Evolutionary conservation across 257 asterid genomes (phyloP).

Genomic region (Solanum raphanifolium): DNA sequence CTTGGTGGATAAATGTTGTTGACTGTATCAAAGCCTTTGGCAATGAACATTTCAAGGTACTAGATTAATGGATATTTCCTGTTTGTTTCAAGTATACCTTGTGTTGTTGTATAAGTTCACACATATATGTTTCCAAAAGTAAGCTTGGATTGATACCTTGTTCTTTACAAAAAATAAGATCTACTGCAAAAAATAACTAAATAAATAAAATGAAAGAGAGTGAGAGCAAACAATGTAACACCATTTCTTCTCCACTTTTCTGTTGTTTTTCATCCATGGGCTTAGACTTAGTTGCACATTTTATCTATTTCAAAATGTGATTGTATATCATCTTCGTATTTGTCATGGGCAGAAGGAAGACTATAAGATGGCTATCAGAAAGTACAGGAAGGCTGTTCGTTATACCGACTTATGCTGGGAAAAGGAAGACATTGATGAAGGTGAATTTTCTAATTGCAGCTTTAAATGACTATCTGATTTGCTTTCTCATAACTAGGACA

Average conservation of each 20-base stretch:
- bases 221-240: not conserved
- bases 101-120: not conserved
- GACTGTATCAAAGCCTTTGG: conserved; percentile 22
- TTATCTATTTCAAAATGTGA: not conserved
- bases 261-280: not conserved
- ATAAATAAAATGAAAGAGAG: not conserved
- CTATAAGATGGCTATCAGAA: conserved; percentile 29
- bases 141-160: not conserved
- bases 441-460: conserved; percentile 1
- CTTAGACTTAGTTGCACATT: not conserved
- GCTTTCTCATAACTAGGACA: not conserved
- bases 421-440: conserved; percentile 16
- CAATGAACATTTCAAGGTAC: conserved; percentile 29
- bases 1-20: conserved; percentile 31
- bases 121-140: not conserved
- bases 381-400: conserved; percentile 24
- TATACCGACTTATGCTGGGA: conserved; percentile 31
- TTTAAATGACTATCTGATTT: not conserved
- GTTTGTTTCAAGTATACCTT: not conserved
- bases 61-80: not conserved
- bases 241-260: not conserved
- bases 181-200: not conserved
- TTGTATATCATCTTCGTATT: not conserved
- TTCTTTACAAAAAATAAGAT: not conserved
- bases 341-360: conserved; percentile 13